Evolutionary conservation across 2,329 filamentous ascomycete species (phyloP).

Genomic region (Claviceps quebecensis): DNA sequence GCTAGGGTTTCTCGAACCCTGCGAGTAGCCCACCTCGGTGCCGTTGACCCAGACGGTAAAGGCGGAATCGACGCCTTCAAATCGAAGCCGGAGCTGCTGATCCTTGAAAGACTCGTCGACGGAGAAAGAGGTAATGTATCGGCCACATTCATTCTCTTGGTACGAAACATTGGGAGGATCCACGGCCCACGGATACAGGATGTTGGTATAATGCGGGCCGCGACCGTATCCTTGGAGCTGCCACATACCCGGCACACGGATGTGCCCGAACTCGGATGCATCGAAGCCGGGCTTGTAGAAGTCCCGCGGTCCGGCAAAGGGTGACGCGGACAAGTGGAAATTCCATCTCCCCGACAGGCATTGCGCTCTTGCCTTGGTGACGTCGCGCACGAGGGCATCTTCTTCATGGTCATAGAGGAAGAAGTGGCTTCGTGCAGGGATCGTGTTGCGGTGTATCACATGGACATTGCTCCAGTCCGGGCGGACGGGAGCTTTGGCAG

Average conservation of each 20-base stretch:
- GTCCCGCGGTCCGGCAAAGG: conserved; percentile 28
- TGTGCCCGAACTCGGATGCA: conserved; percentile 21
- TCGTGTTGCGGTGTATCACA: conserved; percentile 44
- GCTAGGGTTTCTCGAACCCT: conserved; percentile 57
- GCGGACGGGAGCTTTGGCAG: background rate
- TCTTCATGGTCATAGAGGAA: conserved; percentile 34
- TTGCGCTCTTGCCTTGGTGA: conserved; percentile 23
- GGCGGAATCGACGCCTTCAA: conserved; percentile 61
- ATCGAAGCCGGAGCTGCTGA: conserved; percentile 50
- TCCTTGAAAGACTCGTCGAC: conserved; percentile 32
- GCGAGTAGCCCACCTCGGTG: conserved; percentile 52
- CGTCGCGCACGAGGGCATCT: conserved; percentile 32
- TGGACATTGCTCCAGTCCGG: conserved; percentile 50
- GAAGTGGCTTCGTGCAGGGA: conserved; percentile 43
- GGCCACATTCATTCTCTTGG: conserved; percentile 51
- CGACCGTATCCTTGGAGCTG: conserved; percentile 52
- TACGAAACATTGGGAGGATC: conserved; percentile 50
- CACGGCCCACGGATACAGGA: conserved; percentile 52
- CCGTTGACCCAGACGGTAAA: conserved; percentile 62
- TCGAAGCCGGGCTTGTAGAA: conserved; percentile 25
- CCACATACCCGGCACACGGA: conserved; percentile 56
- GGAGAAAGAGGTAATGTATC: conserved; percentile 44
- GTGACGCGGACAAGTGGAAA: conserved; percentile 33
- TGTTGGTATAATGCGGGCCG: conserved; percentile 56
- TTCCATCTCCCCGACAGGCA: conserved; percentile 41